A percentile compares a stretch with the other conserved stretches of the same genome.
These are phyloP conservation scores for Nakataea oryzae DNA, from an alignment of 2,329 filamentous ascomycete genomes.

Conservation along the genomic window DNA sequence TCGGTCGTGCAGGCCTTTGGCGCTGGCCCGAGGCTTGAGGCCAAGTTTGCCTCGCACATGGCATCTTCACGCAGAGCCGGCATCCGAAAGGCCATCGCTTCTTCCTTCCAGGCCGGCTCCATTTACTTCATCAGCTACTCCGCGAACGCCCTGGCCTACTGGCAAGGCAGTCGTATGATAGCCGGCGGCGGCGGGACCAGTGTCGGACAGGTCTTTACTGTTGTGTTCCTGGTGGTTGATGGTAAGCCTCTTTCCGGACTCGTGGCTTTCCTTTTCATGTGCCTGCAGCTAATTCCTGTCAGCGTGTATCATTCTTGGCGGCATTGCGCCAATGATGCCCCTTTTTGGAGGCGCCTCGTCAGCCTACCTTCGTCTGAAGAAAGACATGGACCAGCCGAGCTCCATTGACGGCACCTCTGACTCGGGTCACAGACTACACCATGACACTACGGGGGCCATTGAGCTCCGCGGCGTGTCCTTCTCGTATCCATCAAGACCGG, in stretches of 20 bases:
- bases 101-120: conserved; percentile 47
- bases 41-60: conserved; percentile 44
- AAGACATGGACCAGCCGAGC: conserved; percentile 43
- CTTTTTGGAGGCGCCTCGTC: conserved; percentile 48
- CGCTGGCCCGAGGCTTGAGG: conserved; percentile 46
- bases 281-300: background rate
- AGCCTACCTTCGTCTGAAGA: conserved; percentile 45
- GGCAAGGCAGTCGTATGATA: conserved; percentile 51
- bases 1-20: conserved; percentile 54
- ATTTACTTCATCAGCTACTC: conserved; percentile 60
- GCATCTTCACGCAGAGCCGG: conserved; percentile 37
- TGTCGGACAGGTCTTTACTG: conserved; percentile 32
- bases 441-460: conserved; percentile 35
- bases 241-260: conserved; percentile 12
- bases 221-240: conserved; percentile 42
- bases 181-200: conserved; percentile 17
- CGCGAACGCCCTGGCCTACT: conserved; percentile 57
- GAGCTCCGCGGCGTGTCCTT: conserved; percentile 32
- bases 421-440: conserved; percentile 29
- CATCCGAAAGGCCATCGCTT: conserved; percentile 45
- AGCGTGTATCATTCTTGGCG: conserved; percentile 51
- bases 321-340: conserved; percentile 52
- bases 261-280: conserved; percentile 1
- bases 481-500: conserved; percentile 31
- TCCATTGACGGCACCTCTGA: conserved; percentile 30